phyloP scores from a whole-genome alignment of 2,329 filamentous ascomycete genomes.

The Tolypocladium guangdongense region DNA sequence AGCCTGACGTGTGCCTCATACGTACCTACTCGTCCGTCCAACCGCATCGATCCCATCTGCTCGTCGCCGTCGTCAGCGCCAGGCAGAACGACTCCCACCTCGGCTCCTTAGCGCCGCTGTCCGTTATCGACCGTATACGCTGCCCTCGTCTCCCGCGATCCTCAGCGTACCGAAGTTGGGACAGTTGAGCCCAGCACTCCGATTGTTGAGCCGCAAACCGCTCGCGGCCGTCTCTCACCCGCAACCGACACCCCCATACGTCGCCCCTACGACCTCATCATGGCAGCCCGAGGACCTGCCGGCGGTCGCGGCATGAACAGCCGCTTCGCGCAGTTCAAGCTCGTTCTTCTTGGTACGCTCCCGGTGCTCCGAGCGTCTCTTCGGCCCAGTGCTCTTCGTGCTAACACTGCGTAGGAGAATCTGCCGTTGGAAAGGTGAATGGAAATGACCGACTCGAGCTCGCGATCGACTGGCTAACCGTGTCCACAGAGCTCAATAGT shows the following conservation, averaged over 20 bases:
- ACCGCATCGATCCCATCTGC: constrained; percentile 1
- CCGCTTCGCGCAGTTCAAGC: constrained; percentile 97
- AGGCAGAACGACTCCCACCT: constrained; percentile 2
- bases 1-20: constrained; percentile 13
- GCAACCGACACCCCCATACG: not conserved
- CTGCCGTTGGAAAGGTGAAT: constrained; percentile 90
- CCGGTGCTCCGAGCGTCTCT: not conserved
- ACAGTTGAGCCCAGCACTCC: not conserved
- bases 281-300: constrained; percentile 72
- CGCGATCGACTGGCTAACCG: not conserved
- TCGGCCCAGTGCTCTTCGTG: not conserved
- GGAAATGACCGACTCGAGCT: not conserved
- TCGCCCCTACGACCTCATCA: constrained; percentile 30
- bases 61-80: constrained; percentile 6
- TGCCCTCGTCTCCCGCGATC: not conserved
- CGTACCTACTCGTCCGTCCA: constrained; percentile 2
- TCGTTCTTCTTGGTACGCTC: constrained; percentile 80
- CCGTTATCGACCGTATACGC: not conserved
- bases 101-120: not conserved
- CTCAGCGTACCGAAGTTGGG: not conserved
- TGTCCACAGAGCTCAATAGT: constrained; percentile 78
- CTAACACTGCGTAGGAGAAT: constrained; percentile 59
- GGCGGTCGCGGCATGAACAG: constrained; percentile 57
- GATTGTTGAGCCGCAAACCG: not conserved
- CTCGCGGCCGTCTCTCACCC: not conserved